These are phyloP conservation scores for Candida labiduridarum DNA, from an alignment of 1,139 yeast genomes.

Conservation along the genomic window DNA sequence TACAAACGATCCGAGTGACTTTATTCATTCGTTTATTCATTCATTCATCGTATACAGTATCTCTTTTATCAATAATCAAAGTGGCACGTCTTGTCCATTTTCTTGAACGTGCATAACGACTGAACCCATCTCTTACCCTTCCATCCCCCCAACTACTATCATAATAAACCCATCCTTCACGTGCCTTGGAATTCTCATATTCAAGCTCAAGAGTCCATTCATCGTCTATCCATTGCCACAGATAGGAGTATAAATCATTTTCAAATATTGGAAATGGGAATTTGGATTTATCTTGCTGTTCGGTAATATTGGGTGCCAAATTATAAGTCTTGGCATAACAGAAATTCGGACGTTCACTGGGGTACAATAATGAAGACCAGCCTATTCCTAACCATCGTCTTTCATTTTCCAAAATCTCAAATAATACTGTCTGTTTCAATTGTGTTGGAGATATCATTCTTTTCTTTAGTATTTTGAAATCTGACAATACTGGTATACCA, in stretches of 20 bases:
- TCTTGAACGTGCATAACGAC: slow-evolving; percentile 53
- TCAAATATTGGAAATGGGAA: slow-evolving; percentile 54
- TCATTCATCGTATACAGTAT: slow-evolving; percentile 27
- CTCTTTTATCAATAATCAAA: slow-evolving; percentile 45
- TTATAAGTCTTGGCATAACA: slow-evolving; percentile 47
- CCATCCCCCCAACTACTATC: slow-evolving; percentile 55
- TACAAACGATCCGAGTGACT: too few species aligned
- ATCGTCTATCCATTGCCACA: slow-evolving; percentile 60
- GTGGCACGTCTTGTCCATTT: slow-evolving; percentile 53
- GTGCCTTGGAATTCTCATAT: slow-evolving; percentile 35
- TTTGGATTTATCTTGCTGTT: slow-evolving; percentile 18
- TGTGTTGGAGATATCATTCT: slow-evolving; percentile 44
- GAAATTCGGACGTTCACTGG: slow-evolving; percentile 52
- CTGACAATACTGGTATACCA: slow-evolving; percentile 28
- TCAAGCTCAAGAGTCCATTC: slow-evolving; percentile 50
- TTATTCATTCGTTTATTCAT: background rate
- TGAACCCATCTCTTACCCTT: slow-evolving; percentile 46
- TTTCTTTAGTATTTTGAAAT: slow-evolving; percentile 45
- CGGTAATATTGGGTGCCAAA: slow-evolving; percentile 30
- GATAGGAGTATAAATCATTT: slow-evolving; percentile 41
- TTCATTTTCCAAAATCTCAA: slow-evolving; percentile 58
- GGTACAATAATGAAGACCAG: slow-evolving; percentile 54
- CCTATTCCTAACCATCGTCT: slow-evolving; percentile 66
- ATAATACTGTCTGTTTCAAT: slow-evolving; percentile 48
- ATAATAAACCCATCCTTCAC: slow-evolving; percentile 56